Evolutionary conservation across 805 yeast genomes (phyloP).

Genomic region (Candida suzukii): DNA sequence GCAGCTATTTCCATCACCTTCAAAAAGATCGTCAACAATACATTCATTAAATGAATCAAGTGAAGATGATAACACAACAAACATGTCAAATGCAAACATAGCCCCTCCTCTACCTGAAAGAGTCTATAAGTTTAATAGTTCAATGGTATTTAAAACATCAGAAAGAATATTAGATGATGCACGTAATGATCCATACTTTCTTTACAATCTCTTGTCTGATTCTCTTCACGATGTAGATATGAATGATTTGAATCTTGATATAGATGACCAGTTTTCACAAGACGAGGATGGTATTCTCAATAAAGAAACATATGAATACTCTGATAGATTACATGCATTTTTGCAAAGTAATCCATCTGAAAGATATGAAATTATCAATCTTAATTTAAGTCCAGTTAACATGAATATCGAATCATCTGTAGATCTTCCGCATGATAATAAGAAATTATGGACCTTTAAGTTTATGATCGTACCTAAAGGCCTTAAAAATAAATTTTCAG

Average conservation of each 20-base stretch:
- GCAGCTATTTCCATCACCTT: neutral
- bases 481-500: conserved; percentile 5
- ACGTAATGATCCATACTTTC: conserved; percentile 33
- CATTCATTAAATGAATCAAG: too few species aligned
- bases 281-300: conserved; percentile 20
- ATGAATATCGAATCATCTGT: conserved; percentile 10
- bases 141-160: conserved; percentile 48
- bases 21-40: too few species aligned
- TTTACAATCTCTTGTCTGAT: conserved; percentile 3
- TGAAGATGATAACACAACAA: too few species aligned
- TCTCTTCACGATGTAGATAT: neutral
- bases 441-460: conserved; percentile 12
- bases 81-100: neutral
- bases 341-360: conserved; percentile 9
- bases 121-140: conserved; percentile 15
- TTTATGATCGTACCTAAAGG: conserved; percentile 20
- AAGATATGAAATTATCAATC: conserved; percentile 22
- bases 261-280: conserved; percentile 4
- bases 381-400: conserved; percentile 24
- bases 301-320: conserved; percentile 29
- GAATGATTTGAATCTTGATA: neutral
- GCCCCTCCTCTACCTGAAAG: conserved; percentile 11
- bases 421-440: conserved; percentile 6
- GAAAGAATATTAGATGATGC: conserved; percentile 65
- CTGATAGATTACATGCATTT: conserved; percentile 15